Evolutionary conservation across 2,329 filamentous ascomycete species (phyloP).

Genomic region (Aaosphaeria arxii): DNA sequence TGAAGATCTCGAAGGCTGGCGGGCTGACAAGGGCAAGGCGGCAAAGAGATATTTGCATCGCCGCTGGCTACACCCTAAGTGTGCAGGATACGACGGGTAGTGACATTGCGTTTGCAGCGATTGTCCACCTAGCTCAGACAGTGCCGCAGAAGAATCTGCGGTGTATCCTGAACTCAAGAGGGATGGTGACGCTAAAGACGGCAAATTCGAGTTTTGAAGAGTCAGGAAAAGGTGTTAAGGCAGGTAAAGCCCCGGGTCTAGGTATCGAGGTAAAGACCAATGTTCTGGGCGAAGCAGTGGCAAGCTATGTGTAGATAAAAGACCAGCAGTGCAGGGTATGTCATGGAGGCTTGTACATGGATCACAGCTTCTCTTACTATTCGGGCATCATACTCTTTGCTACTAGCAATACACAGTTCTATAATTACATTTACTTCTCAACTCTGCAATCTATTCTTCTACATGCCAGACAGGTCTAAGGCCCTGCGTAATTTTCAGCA

Average conservation of each 20-base stretch:
- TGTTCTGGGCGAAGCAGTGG: not conserved
- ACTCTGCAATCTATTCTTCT: no score
- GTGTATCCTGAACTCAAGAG: not conserved
- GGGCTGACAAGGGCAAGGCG: conserved; percentile 11
- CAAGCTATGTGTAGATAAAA: not conserved
- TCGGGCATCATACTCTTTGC: no score
- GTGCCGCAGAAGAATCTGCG: not conserved
- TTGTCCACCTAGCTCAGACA: conserved; percentile 2
- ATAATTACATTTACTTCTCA: no score
- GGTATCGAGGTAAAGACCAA: not conserved
- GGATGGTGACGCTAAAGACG: not conserved
- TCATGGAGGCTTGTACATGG: no score
- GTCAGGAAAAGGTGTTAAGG: not conserved
- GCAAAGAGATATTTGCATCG: conserved; percentile 9
- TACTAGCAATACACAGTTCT: no score
- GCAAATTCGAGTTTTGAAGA: not conserved
- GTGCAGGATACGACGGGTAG: conserved; percentile 21
- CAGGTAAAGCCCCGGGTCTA: not conserved
- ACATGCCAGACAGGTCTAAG: no score
- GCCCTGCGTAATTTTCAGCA: no score
- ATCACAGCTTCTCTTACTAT: no score
- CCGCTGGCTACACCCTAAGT: conserved; percentile 11
- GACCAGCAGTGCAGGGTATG: no score
- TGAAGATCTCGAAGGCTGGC: conserved; percentile 20
- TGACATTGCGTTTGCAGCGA: conserved; percentile 25